Evolutionary conservation across 768 basidiomycete species (phyloP).

Genomic region (Lactarius vividus): DNA sequence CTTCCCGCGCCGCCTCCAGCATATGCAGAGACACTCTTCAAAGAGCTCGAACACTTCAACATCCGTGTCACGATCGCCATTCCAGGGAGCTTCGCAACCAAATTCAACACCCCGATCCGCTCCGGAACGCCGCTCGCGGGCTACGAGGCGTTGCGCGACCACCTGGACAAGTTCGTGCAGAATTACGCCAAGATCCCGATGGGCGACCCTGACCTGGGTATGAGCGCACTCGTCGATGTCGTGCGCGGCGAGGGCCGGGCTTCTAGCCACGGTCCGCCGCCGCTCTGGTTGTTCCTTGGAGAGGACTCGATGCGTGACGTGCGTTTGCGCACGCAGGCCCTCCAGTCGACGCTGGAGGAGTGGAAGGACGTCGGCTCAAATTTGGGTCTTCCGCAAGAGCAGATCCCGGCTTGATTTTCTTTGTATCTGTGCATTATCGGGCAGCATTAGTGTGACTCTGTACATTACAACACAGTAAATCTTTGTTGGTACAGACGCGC

Average conservation of each 20-base stretch:
- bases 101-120: slow-evolving; percentile 3
- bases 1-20: slow-evolving; percentile 15
- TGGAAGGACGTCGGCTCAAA: slow-evolving; percentile 18
- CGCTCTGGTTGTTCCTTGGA: slow-evolving; percentile 33
- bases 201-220: slow-evolving; percentile 33
- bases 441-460: not conserved
- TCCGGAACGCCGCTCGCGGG: slow-evolving; percentile 18
- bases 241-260: slow-evolving; percentile 33
- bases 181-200: slow-evolving; percentile 16
- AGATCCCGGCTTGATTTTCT: not conserved
- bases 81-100: slow-evolving; percentile 32
- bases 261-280: slow-evolving; percentile 22
- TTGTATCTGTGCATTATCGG: too few species aligned
- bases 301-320: slow-evolving; percentile 31
- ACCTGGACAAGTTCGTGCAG: not conserved
- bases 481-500: not conserved
- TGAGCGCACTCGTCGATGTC: slow-evolving; percentile 32
- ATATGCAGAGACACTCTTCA: slow-evolving; percentile 31
- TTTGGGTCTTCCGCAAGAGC: slow-evolving; percentile 3
- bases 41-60: slow-evolving; percentile 33
- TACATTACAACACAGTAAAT: not conserved
- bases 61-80: slow-evolving; percentile 32
- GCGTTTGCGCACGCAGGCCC: not conserved
- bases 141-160: slow-evolving; percentile 27
- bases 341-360: slow-evolving; percentile 3